Evolutionary conservation across 768 basidiomycete genomes (phyloP), one percentile per base, ranked within the genome.

Genomic region (Paxillus involutus): DNA sequence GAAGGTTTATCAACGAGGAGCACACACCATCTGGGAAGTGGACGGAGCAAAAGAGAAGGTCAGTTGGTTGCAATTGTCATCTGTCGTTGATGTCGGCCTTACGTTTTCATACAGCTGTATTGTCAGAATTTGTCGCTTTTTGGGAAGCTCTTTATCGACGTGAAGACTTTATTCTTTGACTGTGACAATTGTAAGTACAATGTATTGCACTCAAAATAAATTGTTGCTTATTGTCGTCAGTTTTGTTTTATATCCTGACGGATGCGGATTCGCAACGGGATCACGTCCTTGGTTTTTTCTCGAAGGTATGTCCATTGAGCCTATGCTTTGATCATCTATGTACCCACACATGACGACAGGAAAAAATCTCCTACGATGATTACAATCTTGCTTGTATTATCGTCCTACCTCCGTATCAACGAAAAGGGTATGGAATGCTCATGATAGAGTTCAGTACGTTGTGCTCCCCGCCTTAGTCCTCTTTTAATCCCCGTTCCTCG

Each of bases 371-470:
- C 1, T 96, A 94, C 59, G 97, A 99, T 61, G 91, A 96, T 62
- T 97, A 95, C 73, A 99, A 99, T 65, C 81, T 99, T 9, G 96
- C 96, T 3, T 95, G 93, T 70, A 99, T 99, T 62, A 86, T 98
- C 61, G 91, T 90, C 7, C 82, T 99, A 40, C 97, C 97, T 2
- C 97, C 94, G 16, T 93, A 87, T 64, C 96, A 98, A 64, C 80
- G 85, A 53, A 82, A 86, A 61, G 91, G 94, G 6, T 97, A 89
- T 63, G 97, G 96, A 3, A 93, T 91, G 80, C 85, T 98, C 24
- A 80, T 99, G 80, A 98, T 98, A 58, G 96, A 99, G 74, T 97
- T 98, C 77, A 98, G 96, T 96, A 66, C 42, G 92, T 73, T n/a
- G 40, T 32, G 8, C 21, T 37, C 43, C 6, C 19, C 4, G 17